phyloP scores from a whole-genome alignment of 768 basidiomycete species.

The Polyporus arcularius region DNA sequence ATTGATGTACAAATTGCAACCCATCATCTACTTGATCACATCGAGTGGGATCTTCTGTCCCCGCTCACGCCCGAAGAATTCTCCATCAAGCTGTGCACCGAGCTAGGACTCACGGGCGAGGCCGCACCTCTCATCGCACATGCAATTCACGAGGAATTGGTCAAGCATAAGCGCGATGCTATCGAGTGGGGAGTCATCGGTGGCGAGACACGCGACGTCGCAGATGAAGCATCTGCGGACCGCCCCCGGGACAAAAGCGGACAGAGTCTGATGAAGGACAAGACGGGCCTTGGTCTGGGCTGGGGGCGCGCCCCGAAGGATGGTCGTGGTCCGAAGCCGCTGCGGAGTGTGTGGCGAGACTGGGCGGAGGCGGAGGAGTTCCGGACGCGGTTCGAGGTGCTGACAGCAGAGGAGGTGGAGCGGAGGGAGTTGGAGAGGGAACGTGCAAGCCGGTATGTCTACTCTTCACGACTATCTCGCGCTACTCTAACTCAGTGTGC shows the following conservation, averaged over 20 bases:
- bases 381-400: constrained; percentile 81
- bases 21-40: constrained; percentile 89
- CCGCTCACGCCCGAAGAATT: constrained; percentile 88
- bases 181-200: constrained; percentile 92
- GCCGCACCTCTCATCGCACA: constrained; percentile 88
- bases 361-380: constrained; percentile 94
- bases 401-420: constrained; percentile 91
- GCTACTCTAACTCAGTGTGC: constrained; percentile 5
- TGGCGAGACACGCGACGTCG: constrained; percentile 44
- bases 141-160: constrained; percentile 92
- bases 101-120: constrained; percentile 87
- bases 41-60: constrained; percentile 98
- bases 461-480: neutral
- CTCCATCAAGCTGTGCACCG: constrained; percentile 73
- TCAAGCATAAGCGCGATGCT: constrained; percentile 94
- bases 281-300: constrained; percentile 76
- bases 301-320: constrained; percentile 79
- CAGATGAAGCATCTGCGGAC: constrained; percentile 30
- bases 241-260: constrained; percentile 49
- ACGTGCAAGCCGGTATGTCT: constrained; percentile 68
- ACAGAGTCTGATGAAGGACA: constrained; percentile 68
- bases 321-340: constrained; percentile 75
- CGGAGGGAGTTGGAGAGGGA: constrained; percentile 86
- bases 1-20: constrained; percentile 97
- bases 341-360: constrained; percentile 92